Percentiles rank a stretch among this genome's conserved stretches.
These are phyloP conservation scores for Penicillium janthinellum DNA, from an alignment of 2,329 filamentous ascomycete genomes.

Conservation along the genomic window DNA sequence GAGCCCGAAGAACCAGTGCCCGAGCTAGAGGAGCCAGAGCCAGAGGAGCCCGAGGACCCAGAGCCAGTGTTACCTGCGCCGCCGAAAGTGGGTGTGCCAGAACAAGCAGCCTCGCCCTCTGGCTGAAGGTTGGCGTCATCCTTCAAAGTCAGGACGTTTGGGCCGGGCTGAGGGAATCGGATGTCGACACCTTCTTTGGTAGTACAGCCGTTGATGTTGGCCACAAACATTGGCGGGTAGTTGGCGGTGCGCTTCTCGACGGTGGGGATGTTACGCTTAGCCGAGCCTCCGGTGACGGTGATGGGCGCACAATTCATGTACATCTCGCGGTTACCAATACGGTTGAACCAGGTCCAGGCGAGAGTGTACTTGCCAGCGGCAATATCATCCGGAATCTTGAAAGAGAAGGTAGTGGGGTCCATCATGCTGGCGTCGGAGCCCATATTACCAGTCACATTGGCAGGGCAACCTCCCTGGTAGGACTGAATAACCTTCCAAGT, in stretches of 20 bases:
- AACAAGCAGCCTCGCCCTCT: conserved; percentile 33
- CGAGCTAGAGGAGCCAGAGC: conserved; percentile 30
- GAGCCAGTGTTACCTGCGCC: conserved; percentile 32
- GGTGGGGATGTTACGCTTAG: conserved; percentile 43
- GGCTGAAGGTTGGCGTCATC: no score
- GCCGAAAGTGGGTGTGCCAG: conserved; percentile 36
- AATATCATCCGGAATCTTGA: conserved; percentile 56
- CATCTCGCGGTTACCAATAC: conserved; percentile 88
- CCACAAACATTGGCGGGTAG: conserved; percentile 74
- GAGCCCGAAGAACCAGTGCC: not conserved
- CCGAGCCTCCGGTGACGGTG: conserved; percentile 58
- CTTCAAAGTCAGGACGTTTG: no score
- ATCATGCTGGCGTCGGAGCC: conserved; percentile 45
- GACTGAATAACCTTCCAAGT: conserved; percentile 89
- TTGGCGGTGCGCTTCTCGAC: conserved; percentile 57
- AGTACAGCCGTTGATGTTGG: conserved; percentile 67
- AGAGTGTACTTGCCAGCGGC: conserved; percentile 76
- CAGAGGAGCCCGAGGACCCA: conserved; percentile 27
- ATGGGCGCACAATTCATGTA: conserved; percentile 95
- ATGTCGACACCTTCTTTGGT: conserved; percentile 60
- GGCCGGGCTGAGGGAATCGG: conserved; percentile 64
- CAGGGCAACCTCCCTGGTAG: conserved; percentile 82
- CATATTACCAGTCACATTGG: conserved; percentile 62
- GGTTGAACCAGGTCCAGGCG: conserved; percentile 95
- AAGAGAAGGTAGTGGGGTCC: no score